Evolutionary conservation across 1,139 yeast species (phyloP).

Genomic region (Suhomyces chickasaworum): DNA sequence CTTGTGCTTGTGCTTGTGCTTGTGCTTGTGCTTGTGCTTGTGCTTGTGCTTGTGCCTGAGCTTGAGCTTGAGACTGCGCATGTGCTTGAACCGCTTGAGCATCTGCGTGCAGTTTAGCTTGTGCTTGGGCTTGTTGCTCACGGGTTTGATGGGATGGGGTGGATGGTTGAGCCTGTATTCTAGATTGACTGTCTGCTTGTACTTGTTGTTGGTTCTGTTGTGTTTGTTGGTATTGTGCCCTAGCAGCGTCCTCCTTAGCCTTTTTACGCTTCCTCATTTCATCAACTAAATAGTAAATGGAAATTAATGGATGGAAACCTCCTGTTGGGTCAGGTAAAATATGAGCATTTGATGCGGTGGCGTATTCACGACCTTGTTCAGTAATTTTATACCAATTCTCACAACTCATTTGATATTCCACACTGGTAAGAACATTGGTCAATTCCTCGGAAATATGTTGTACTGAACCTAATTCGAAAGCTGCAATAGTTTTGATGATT

Average conservation of each 20-base stretch:
- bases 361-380: constrained; percentile 45
- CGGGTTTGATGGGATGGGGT: constrained; percentile 5
- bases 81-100: constrained; percentile 2
- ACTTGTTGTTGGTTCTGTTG: constrained; percentile 4
- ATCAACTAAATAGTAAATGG: constrained; percentile 81
- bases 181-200: constrained; percentile 4
- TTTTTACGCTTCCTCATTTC: constrained; percentile 77
- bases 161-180: constrained; percentile 9
- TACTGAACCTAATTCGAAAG: constrained; percentile 77
- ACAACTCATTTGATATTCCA: constrained; percentile 66
- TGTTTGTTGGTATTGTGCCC: constrained; percentile 24
- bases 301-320: constrained; percentile 85
- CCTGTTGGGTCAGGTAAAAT: constrained; percentile 75
- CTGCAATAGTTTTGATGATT: constrained; percentile 74
- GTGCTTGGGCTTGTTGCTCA: constrained; percentile 3
- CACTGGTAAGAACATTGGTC: constrained; percentile 60
- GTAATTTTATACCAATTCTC: constrained; percentile 62
- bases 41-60: constrained; percentile 18
- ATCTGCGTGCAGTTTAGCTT: neutral
- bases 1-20: constrained; percentile 17
- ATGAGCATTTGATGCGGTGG: constrained; percentile 42
- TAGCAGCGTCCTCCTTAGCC: constrained; percentile 54
- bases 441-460: constrained; percentile 60
- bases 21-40: constrained; percentile 21
- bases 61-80: constrained; percentile 3